Percentiles rank a stretch among this genome's conserved stretches.
These are phyloP conservation scores for Rhinocladiella mackenziei DNA, from an alignment of 2,329 filamentous ascomycete genomes.

Conservation along the genomic window DNA sequence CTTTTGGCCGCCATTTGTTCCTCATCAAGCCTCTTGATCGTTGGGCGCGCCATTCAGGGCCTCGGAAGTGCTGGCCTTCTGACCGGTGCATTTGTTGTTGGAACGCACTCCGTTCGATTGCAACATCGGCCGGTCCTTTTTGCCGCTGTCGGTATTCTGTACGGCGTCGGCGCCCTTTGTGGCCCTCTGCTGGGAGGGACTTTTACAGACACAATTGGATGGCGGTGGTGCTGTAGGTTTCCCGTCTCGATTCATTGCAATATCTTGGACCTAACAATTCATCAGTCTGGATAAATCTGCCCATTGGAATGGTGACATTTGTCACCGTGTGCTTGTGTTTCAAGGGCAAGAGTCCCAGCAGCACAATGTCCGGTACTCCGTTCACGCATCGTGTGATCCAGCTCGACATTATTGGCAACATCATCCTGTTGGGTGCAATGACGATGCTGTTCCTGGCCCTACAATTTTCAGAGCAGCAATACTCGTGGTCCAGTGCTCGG, in stretches of 20 bases:
- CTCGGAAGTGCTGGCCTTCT: constrained; percentile 34
- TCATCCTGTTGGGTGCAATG: constrained; percentile 49
- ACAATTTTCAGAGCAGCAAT: constrained; percentile 13
- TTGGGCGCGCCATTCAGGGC: constrained; percentile 35
- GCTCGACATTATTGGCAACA: constrained; percentile 56
- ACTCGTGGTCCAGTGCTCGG: constrained; percentile 34
- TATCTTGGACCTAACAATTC: not conserved
- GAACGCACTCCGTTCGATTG: constrained; percentile 33
- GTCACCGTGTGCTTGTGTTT: constrained; percentile 19
- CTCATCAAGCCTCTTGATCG: constrained; percentile 30
- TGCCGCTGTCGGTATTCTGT: constrained; percentile 31
- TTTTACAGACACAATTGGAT: constrained; percentile 32
- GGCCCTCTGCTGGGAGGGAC: constrained; percentile 38
- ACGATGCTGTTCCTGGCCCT: constrained; percentile 26
- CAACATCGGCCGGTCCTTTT: constrained; percentile 36
- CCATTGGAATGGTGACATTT: constrained; percentile 38
- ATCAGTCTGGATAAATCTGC: constrained; percentile 37
- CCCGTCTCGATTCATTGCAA: too few relatives aligned
- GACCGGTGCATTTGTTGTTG: constrained; percentile 44
- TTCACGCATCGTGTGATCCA: constrained; percentile 25
- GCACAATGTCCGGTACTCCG: not conserved
- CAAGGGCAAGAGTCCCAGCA: constrained; percentile 2
- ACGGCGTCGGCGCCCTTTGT: constrained; percentile 31
- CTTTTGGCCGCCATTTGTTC: constrained; percentile 31
- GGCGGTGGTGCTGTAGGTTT: constrained; percentile 34